These are phyloP conservation scores for Coemansia sp. DNA, from an alignment of 192 early-diverging fungal species.

Conservation along the genomic window DNA sequence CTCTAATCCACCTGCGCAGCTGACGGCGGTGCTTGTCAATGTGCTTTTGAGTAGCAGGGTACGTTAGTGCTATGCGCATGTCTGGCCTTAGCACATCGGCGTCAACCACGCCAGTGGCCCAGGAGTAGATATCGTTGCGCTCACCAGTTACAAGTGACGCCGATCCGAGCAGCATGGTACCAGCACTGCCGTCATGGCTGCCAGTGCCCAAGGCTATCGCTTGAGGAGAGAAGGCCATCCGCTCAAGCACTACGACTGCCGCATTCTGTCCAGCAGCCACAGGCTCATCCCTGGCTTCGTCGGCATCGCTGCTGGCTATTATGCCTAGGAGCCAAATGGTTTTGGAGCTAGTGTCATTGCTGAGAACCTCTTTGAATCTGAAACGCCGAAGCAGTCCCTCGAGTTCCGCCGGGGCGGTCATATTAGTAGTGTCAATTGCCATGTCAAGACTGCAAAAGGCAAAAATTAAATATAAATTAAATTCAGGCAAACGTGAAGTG, in stretches of 20 bases:
- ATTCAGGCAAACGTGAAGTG: too few relatives aligned
- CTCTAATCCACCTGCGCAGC: constrained; percentile 54
- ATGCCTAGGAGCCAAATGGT: constrained; percentile 34
- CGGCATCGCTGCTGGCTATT: not conserved
- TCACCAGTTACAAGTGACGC: constrained; percentile 33
- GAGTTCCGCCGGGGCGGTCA: not conserved
- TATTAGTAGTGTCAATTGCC: not conserved
- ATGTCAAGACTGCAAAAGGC: not conserved
- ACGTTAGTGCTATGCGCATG: constrained; percentile 58
- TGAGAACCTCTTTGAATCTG: constrained; percentile 28
- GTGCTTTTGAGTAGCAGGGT: constrained; percentile 64
- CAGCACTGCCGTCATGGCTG: not conserved
- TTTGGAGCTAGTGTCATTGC: constrained; percentile 36
- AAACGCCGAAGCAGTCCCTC: constrained; percentile 21
- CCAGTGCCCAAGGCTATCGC: not conserved
- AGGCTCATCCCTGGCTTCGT: not conserved
- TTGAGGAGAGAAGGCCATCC: constrained; percentile 17
- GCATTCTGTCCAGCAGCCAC: constrained; percentile 18
- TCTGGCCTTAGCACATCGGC: constrained; percentile 44
- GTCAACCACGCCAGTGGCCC: constrained; percentile 52
- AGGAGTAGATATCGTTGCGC: constrained; percentile 66
- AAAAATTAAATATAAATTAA: not conserved
- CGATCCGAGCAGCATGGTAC: constrained; percentile 2
- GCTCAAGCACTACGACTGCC: constrained; percentile 35
- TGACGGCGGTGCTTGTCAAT: constrained; percentile 69